A percentile compares a stretch with the other conserved stretches of the same genome.
Evolutionary conservation across 345 rosid species (phyloP).

Genomic region (Tarenaya hassleriana): DNA sequence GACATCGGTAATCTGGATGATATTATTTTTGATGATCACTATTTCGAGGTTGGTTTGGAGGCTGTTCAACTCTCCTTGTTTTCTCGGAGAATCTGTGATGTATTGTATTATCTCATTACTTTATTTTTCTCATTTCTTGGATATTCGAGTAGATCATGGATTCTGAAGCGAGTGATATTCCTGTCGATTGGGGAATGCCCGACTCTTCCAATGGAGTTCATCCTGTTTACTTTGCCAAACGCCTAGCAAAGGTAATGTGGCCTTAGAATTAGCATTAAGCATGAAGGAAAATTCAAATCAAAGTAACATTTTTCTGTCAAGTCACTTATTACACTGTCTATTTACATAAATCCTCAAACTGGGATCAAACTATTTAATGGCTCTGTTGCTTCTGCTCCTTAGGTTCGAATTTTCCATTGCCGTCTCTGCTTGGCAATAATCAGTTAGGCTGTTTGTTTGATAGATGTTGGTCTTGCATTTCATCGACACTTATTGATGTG

Average conservation of each 20-base stretch:
- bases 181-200: conserved; percentile 94
- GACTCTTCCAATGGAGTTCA: conserved; percentile 56
- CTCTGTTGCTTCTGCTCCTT: not conserved
- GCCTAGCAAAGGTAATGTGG: conserved; percentile 65
- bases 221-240: conserved; percentile 86
- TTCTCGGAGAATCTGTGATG: conserved; percentile 13
- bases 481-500: too few relatives aligned
- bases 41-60: conserved; percentile 57
- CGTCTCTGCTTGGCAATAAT: not conserved
- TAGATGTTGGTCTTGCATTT: conserved; percentile 17
- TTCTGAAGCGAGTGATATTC: conserved; percentile 49
- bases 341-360: conserved; percentile 7
- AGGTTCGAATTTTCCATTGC: not conserved
- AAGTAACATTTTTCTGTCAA: not conserved
- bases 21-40: conserved; percentile 51
- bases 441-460: not conserved
- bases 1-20: conserved; percentile 41
- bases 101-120: conserved; percentile 18
- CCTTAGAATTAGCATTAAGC: conserved; percentile 15
- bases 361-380: not conserved
- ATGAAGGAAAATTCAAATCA: conserved; percentile 1
- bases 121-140: conserved; percentile 13
- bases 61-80: conserved; percentile 10
- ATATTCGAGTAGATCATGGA: conserved; percentile 52
- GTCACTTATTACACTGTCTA: conserved; percentile 1